These are phyloP conservation scores for Mitragyna speciosa DNA, from an alignment of 257 asterid species.

Conservation along the genomic window DNA sequence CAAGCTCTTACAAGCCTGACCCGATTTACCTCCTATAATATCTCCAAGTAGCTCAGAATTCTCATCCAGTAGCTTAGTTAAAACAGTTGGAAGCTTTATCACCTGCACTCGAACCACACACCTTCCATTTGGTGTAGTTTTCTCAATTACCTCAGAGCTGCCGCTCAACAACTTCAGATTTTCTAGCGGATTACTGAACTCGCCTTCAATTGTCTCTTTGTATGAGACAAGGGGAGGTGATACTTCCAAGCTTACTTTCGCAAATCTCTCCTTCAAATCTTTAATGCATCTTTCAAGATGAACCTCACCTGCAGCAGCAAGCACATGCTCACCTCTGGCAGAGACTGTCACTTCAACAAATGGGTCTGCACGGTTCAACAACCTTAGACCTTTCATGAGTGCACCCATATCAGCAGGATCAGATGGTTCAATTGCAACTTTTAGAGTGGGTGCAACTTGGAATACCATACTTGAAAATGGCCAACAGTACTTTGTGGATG, in stretches of 20 bases:
- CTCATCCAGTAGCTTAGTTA: conserved; percentile 79
- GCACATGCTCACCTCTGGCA: conserved; percentile 89
- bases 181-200: conserved; percentile 52
- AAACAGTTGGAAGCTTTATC: conserved; percentile 74
- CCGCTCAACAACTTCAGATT: conserved; percentile 53
- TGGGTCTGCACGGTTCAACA: conserved; percentile 93
- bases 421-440: conserved; percentile 93
- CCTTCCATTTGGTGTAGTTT: conserved; percentile 80
- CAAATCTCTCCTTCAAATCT: conserved; percentile 88
- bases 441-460: conserved; percentile 88
- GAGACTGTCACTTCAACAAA: conserved; percentile 88
- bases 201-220: conserved; percentile 86
- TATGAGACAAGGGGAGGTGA: conserved; percentile 92
- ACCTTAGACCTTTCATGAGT: conserved; percentile 72
- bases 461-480: conserved; percentile 94
- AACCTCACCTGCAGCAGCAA: conserved; percentile 98
- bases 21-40: conserved; percentile 72
- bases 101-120: conserved; percentile 81
- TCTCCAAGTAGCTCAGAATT: conserved; percentile 71
- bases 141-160: conserved; percentile 68
- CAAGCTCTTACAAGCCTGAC: conserved; percentile 57
- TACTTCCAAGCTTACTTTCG: conserved; percentile 74
- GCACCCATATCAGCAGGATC: conserved; percentile 92
- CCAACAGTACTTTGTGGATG: conserved; percentile 77
- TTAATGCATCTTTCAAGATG: conserved; percentile 92